Evolutionary conservation across 257 asterid genomes (phyloP), one percentile per base, ranked within the genome.

Genomic region (Penstemon barbatus): DNA sequence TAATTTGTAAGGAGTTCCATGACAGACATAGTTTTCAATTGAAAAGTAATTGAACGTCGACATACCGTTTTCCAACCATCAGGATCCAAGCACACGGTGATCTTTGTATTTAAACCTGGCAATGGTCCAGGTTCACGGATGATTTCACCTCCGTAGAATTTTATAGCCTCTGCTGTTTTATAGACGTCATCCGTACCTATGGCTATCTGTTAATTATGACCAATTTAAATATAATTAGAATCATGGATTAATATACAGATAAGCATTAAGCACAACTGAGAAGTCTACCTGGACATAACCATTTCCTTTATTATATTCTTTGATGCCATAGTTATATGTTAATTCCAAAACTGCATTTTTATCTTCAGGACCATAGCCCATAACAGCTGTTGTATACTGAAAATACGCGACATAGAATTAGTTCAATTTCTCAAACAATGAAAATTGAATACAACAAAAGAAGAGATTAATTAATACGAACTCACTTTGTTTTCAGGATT

Each of bases 331-430:
- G 44, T 79, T 82, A 75, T 82, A 90, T 59, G 97, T 88, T 77
- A 90, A 80, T 73, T 78, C 90, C 76, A 90, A 9, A 42, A 88
- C 92, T 10, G 81, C 83, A 80, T 52, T 90, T 77, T 80, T 75
- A 45, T 88, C 96, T 76, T 90, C 95, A 58, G 92, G 90, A 37
- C 90, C 95, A 71, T 88, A 90, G 52, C 97, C 95, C 95, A 90
- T 67, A 83, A 80, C 66, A 55, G 92, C 94, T 69, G 82, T 71
- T 70, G 89, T 78, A 67, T 70, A 79, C 97, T 90, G 87, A 46
- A 69, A 55, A 43, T 36, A 53, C 57, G 46, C 37, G 15, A 63
- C 13, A n/a, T 13, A 42, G 44, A 25, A 57, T 42, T 3, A 51
- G 5, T 19, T 63, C 19, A 66, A 43, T 62, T 62, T 62, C 41